phyloP scores from a whole-genome alignment of 1,284 basidiomycete species.

The Tylopilus sp. region DNA sequence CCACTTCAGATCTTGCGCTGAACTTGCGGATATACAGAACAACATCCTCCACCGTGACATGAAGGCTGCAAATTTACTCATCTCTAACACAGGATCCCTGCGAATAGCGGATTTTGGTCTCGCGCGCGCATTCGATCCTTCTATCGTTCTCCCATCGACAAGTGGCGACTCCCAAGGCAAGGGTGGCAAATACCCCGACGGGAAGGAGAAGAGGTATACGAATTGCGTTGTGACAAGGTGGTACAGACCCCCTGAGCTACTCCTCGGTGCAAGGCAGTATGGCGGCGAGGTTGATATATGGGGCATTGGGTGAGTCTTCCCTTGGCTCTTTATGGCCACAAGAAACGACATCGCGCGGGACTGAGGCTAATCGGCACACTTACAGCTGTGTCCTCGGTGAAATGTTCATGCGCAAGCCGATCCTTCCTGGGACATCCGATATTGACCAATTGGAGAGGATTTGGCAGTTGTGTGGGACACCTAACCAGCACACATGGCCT shows the following conservation, averaged over 20 bases:
- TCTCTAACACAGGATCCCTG: conserved; percentile 80
- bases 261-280: conserved; percentile 87
- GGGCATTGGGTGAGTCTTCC: conserved; percentile 82
- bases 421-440: conserved; percentile 86
- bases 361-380: conserved; percentile 4
- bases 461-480: conserved; percentile 85
- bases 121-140: conserved; percentile 73
- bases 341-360: neutral
- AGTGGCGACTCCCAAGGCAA: conserved; percentile 26
- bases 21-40: conserved; percentile 57
- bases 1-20: neutral
- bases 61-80: conserved; percentile 97
- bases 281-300: conserved; percentile 96
- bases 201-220: conserved; percentile 78
- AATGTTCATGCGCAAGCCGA: conserved; percentile 89
- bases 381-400: conserved; percentile 89
- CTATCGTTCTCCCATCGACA: conserved; percentile 37
- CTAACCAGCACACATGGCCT: conserved; percentile 81
- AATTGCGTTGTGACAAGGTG: conserved; percentile 99
- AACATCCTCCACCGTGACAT: conserved; percentile 97
- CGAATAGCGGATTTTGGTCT: conserved; percentile 97
- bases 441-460: conserved; percentile 91
- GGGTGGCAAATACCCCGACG: conserved; percentile 44
- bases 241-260: conserved; percentile 96
- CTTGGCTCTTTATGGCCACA: conserved; percentile 5